Evolutionary conservation across 2,329 filamentous ascomycete genomes (phyloP).

Genomic region (Cladophialophora yegresii): DNA sequence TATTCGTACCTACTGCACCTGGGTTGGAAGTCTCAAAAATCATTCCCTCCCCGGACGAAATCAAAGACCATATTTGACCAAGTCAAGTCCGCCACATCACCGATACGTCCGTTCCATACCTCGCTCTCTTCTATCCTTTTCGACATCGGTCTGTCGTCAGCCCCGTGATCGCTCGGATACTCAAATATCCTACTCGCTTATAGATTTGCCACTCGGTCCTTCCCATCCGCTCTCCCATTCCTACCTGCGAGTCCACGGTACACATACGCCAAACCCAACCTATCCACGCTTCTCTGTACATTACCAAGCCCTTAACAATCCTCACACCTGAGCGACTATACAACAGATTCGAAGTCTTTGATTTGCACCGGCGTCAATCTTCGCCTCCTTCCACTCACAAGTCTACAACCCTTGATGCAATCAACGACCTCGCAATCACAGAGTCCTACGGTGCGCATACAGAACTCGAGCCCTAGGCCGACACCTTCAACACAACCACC

Average conservation of each 20-base stretch:
- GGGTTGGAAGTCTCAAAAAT: neutral
- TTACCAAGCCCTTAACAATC: conserved; percentile 20
- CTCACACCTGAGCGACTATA: conserved; percentile 21
- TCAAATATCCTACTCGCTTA: conserved; percentile 26
- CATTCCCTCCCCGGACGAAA: conserved; percentile 14
- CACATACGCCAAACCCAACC: conserved; percentile 12
- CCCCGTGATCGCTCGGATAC: conserved; percentile 16
- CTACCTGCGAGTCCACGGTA: conserved; percentile 22
- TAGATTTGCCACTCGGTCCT: conserved; percentile 32
- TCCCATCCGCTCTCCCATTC: conserved; percentile 16
- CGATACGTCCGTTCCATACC: conserved; percentile 24
- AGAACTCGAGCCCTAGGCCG: conserved; percentile 29
- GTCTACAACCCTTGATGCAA: conserved; percentile 27
- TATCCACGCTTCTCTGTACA: conserved; percentile 22
- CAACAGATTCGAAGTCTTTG: conserved; percentile 13
- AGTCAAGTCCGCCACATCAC: conserved; percentile 12
- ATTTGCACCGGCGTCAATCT: conserved; percentile 16
- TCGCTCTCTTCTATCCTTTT: conserved; percentile 25
- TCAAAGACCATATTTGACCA: conserved; percentile 16
- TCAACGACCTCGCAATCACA: conserved; percentile 20
- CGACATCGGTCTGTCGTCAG: conserved; percentile 25
- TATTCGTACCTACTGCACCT: conserved; percentile 5
- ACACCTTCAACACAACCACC: conserved; percentile 29
- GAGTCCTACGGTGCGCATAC: conserved; percentile 33
- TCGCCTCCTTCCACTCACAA: conserved; percentile 20